Conservation (phyloP, 805 yeast species). For the Lipomyces lipofer region DNA sequence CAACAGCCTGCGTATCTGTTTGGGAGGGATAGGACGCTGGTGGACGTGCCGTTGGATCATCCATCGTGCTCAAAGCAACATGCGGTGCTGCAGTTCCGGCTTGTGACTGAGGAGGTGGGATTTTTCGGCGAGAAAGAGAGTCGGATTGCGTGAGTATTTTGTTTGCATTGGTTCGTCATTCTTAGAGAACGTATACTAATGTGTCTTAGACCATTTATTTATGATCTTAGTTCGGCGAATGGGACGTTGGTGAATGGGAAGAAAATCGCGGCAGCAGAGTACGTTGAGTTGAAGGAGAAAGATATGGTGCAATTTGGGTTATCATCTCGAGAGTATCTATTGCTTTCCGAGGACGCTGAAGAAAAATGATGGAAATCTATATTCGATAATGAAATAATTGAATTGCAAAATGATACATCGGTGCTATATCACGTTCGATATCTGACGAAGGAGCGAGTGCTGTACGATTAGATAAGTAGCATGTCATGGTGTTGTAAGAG, state of each 20-base stretch:
- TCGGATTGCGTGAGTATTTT: no score
- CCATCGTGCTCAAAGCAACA: conserved; percentile 75
- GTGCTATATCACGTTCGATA: not conserved
- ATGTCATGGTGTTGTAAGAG: not conserved
- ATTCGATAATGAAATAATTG: not conserved
- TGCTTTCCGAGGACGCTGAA: conserved; percentile 22
- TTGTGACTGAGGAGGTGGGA: conserved; percentile 17
- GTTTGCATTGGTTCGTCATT: no score
- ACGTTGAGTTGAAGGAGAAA: conserved; percentile 45
- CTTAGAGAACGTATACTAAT: no score
- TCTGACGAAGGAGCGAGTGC: not conserved
- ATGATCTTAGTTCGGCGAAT: conserved; percentile 51
- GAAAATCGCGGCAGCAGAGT: conserved; percentile 45
- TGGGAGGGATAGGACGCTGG: conserved; percentile 31
- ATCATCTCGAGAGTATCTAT: conserved; percentile 32
- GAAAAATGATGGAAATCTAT: not conserved
- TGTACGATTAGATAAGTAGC: not conserved
- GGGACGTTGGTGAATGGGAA: conserved; percentile 49
- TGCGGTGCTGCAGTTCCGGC: conserved; percentile 50
- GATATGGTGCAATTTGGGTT: conserved; percentile 47
- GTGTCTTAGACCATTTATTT: conserved; percentile 46
- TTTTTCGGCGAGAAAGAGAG: conserved; percentile 12
- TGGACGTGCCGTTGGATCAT: conserved; percentile 31
- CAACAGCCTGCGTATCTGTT: conserved; percentile 29
- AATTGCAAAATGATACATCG: no score